Evolutionary conservation across 2,329 filamentous ascomycete genomes (phyloP).

Genomic region (Tolypocladium paradoxum): DNA sequence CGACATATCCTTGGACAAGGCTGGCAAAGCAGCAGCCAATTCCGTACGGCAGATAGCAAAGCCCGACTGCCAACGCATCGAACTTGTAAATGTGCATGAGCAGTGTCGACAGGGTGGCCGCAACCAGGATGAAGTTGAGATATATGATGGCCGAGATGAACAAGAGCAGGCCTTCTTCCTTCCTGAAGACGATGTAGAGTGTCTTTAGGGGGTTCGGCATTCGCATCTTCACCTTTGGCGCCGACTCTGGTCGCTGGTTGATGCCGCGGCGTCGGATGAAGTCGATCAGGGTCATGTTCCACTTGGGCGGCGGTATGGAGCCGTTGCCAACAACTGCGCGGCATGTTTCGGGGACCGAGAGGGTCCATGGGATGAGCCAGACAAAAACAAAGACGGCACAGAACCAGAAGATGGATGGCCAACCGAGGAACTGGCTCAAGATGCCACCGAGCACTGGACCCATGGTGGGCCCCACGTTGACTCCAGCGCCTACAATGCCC

Average conservation of each 20-base stretch:
- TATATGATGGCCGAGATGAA: slow-evolving; percentile 44
- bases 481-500: slow-evolving; percentile 50
- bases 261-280: slow-evolving; percentile 27
- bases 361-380: slow-evolving; percentile 41
- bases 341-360: slow-evolving; percentile 50
- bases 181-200: slow-evolving; percentile 42
- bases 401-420: slow-evolving; percentile 63
- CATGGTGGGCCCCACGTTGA: slow-evolving; percentile 43
- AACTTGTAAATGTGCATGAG: slow-evolving; percentile 41
- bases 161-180: slow-evolving; percentile 44
- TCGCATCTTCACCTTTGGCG: slow-evolving; percentile 29
- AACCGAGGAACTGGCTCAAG: slow-evolving; percentile 51
- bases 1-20: slow-evolving; percentile 43
- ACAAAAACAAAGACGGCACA: slow-evolving; percentile 41
- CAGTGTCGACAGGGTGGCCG: slow-evolving; percentile 41
- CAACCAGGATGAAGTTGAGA: slow-evolving; percentile 42
- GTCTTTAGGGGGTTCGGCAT: slow-evolving; percentile 49
- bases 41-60: slow-evolving; percentile 45
- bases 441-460: slow-evolving; percentile 55
- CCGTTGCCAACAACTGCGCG: slow-evolving; percentile 52
- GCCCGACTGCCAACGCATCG: slow-evolving; percentile 38
- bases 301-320: slow-evolving; percentile 44
- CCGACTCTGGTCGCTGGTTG: slow-evolving; percentile 21
- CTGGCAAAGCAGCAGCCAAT: slow-evolving; percentile 37
- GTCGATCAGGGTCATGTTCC: slow-evolving; percentile 48